These are phyloP conservation scores for Bonia amplexicaulis DNA, from an alignment of 176 grass and related monocot species.

Conservation along the genomic window DNA sequence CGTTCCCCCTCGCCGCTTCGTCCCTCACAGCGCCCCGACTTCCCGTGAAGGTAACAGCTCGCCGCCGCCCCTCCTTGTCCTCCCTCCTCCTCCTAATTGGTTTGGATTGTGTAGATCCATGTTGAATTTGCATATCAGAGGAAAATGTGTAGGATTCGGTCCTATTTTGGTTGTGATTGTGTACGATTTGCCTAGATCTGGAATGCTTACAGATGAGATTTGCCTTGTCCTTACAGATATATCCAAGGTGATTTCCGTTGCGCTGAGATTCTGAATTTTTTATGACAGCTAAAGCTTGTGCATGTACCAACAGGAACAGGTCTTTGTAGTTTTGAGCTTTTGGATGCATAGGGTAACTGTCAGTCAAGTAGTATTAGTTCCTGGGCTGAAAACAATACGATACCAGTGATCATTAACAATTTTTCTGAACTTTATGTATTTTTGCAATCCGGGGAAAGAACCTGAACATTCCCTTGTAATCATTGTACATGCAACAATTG, in stretches of 20 bases:
- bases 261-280: neutral
- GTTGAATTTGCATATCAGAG: no score
- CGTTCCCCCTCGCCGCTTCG: no score
- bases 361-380: neutral
- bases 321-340: neutral
- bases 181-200: no score
- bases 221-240: slow-evolving; percentile 48
- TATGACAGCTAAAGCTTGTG: neutral
- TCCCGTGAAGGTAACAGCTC: no score
- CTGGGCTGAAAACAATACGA: neutral
- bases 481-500: neutral
- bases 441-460: neutral
- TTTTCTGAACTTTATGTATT: neutral
- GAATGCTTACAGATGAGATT: slow-evolving; percentile 45
- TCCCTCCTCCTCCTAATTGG: no score
- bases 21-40: no score
- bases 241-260: slow-evolving; percentile 32
- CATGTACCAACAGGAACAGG: neutral
- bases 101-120: no score
- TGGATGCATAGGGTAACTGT: neutral
- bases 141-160: no score
- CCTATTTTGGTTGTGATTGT: no score
- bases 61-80: no score
- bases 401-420: neutral
- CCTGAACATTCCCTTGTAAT: neutral